phyloP scores from a whole-genome alignment of 805 yeast genomes.

The Metschnikowia lunata region DNA sequence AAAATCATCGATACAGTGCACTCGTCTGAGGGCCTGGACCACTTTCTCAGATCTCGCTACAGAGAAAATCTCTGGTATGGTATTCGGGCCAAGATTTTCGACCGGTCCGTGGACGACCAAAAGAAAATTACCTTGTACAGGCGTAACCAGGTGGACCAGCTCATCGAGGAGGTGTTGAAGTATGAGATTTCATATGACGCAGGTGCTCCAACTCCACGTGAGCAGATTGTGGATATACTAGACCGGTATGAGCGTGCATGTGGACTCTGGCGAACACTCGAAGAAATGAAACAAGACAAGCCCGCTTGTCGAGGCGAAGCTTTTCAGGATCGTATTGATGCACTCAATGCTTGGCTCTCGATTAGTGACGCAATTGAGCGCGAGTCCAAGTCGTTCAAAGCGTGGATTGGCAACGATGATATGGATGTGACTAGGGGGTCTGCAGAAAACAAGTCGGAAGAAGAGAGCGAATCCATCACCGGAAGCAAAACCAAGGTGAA shows the following conservation, averaged over 20 bases:
- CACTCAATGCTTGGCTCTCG: constrained; percentile 79
- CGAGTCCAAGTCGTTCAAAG: constrained; percentile 55
- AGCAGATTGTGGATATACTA: constrained; percentile 53
- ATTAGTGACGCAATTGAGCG: constrained; percentile 64
- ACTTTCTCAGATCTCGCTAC: constrained; percentile 49
- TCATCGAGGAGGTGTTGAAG: constrained; percentile 62
- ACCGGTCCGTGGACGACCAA: constrained; percentile 79
- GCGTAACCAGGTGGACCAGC: constrained; percentile 66
- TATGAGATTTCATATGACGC: constrained; percentile 53
- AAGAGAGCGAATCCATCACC: constrained; percentile 11
- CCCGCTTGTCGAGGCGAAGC: constrained; percentile 63
- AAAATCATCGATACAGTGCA: constrained; percentile 53
- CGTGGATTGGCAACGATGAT: constrained; percentile 84
- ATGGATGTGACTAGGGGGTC: constrained; percentile 52
- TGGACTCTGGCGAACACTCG: constrained; percentile 71
- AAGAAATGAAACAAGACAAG: constrained; percentile 74
- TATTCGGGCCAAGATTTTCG: constrained; percentile 73
- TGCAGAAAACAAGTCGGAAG: constrained; percentile 6
- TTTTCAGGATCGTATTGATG: constrained; percentile 64
- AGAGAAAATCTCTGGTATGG: constrained; percentile 85
- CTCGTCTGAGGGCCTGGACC: constrained; percentile 39
- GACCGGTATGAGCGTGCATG: constrained; percentile 63
- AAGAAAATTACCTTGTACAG: constrained; percentile 61
- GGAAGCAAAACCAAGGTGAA: constrained; percentile 12
- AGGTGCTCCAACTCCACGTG: constrained; percentile 26